Evolutionary conservation across 2,329 filamentous ascomycete species (phyloP).

Genomic region (Clonostachys solani): DNA sequence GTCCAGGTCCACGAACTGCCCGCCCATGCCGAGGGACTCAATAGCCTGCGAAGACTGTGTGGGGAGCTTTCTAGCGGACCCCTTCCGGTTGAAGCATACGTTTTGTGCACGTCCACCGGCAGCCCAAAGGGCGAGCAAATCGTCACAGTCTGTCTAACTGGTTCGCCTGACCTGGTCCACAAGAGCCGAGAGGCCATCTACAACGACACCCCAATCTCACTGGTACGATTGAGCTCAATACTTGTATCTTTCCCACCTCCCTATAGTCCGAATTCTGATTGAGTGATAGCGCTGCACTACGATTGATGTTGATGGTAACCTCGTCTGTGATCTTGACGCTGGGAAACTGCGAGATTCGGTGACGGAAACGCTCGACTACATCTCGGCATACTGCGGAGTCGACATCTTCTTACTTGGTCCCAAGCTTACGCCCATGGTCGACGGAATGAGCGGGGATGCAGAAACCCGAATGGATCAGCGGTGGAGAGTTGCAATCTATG

Average conservation of each 20-base stretch:
- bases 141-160: constrained; percentile 88
- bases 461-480: constrained; percentile 85
- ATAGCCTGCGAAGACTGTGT: constrained; percentile 74
- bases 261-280: not conserved
- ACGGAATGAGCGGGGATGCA: constrained; percentile 70
- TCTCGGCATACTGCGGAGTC: constrained; percentile 84
- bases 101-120: constrained; percentile 78
- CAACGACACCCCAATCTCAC: constrained; percentile 85
- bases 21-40: constrained; percentile 85
- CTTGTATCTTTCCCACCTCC: not conserved
- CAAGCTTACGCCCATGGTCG: constrained; percentile 75
- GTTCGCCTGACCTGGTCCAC: constrained; percentile 80
- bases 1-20: constrained; percentile 84
- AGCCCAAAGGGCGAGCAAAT: constrained; percentile 61
- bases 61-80: constrained; percentile 70
- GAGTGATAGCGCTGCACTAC: constrained; percentile 74
- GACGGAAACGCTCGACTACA: constrained; percentile 79
- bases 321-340: constrained; percentile 71
- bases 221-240: constrained; percentile 58
- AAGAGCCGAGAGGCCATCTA: constrained; percentile 86
- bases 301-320: constrained; percentile 87
- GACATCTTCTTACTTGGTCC: constrained; percentile 95
- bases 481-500: constrained; percentile 90
- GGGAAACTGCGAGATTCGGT: constrained; percentile 72
- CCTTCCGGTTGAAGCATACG: constrained; percentile 75